These are phyloP conservation scores for Chrysosporium keratinophilum DNA, from an alignment of 2,329 filamentous ascomycete genomes.

Conservation along the genomic window DNA sequence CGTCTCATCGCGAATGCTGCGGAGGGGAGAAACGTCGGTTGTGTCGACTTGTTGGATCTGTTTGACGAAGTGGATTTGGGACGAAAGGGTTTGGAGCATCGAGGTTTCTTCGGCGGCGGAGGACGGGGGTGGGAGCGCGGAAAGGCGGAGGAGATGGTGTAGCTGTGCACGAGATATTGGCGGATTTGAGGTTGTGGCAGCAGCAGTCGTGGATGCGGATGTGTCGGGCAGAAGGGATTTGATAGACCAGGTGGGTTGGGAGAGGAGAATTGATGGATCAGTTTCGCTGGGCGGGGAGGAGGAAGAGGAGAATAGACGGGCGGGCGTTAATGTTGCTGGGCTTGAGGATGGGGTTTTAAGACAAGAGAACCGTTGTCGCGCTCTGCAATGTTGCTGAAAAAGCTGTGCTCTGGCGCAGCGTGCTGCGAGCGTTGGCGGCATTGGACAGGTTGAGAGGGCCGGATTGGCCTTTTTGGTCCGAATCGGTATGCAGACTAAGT, in stretches of 20 bases:
- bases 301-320: not conserved
- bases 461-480: slow-evolving; percentile 30
- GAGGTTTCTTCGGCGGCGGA: slow-evolving; percentile 51
- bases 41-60: slow-evolving; percentile 74
- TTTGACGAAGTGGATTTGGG: slow-evolving; percentile 84
- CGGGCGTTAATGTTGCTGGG: not conserved
- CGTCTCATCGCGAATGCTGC: slow-evolving; percentile 66
- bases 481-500: slow-evolving; percentile 30
- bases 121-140: slow-evolving; percentile 67
- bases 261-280: slow-evolving; percentile 42
- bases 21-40: slow-evolving; percentile 58
- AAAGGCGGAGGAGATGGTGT: slow-evolving; percentile 76
- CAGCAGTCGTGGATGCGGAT: slow-evolving; percentile 21
- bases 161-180: slow-evolving; percentile 57
- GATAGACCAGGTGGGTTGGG: slow-evolving; percentile 73
- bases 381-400: not conserved
- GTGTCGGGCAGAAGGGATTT: slow-evolving; percentile 54
- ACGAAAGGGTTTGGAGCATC: slow-evolving; percentile 64
- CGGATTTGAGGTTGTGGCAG: slow-evolving; percentile 21
- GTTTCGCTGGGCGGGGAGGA: not conserved
- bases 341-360: too few species aligned
- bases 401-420: not conserved
- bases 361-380: not conserved
- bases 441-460: not conserved
- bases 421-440: not conserved